phyloP scores from a whole-genome alignment of 2,329 filamentous ascomycete genomes.

The Microthyrium microscopicum region DNA sequence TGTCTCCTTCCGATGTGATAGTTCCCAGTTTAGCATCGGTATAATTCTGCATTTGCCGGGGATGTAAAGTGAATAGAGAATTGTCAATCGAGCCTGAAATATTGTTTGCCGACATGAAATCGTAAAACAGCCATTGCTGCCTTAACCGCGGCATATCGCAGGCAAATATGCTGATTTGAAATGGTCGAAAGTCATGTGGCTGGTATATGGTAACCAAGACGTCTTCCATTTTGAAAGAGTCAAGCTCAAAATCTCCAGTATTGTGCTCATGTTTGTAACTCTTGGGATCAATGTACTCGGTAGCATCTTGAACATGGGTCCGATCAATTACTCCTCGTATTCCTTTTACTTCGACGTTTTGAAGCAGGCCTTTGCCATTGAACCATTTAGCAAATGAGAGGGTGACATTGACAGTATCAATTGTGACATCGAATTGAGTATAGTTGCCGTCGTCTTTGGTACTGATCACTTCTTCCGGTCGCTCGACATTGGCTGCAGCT shows the following conservation, averaged over 20 bases:
- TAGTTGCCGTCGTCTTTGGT: conserved; percentile 85
- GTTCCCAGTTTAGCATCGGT: conserved; percentile 37
- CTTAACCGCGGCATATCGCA: conserved; percentile 84
- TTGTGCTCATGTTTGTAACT: conserved; percentile 77
- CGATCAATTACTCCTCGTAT: conserved; percentile 85
- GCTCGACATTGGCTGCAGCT: conserved; percentile 46
- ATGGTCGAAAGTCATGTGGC: conserved; percentile 79
- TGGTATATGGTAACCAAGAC: conserved; percentile 83
- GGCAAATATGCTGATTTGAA: conserved; percentile 86
- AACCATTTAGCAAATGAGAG: conserved; percentile 98
- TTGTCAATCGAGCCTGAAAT: conserved; percentile 94
- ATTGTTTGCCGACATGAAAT: conserved; percentile 86
- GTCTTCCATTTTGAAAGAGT: conserved; percentile 92
- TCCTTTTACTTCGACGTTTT: conserved; percentile 86
- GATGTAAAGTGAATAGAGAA: conserved; percentile 93
- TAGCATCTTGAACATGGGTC: conserved; percentile 58
- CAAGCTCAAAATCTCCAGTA: conserved; percentile 90
- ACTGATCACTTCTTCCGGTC: conserved; percentile 24
- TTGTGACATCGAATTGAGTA: conserved; percentile 89
- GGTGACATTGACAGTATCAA: conserved; percentile 90
- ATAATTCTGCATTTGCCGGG: conserved; percentile 71
- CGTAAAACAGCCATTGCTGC: conserved; percentile 96
- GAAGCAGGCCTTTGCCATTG: conserved; percentile 82
- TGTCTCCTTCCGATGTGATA: conserved; percentile 32
- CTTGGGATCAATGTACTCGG: conserved; percentile 58